These are phyloP conservation scores for Solanum raphanifolium DNA, from an alignment of 257 asterid genomes.

Conservation along the genomic window DNA sequence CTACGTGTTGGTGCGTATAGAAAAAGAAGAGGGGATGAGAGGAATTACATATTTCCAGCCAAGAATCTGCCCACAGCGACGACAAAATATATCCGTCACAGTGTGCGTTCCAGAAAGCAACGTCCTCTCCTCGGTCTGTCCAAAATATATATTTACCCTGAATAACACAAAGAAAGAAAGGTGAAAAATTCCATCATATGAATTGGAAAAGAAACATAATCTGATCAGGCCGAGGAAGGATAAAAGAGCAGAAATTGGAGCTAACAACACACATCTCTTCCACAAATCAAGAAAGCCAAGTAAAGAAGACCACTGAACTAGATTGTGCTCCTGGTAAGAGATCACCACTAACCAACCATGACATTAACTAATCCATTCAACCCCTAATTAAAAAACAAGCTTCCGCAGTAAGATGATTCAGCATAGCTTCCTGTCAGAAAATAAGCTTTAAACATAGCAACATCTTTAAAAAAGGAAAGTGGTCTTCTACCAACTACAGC, in stretches of 20 bases:
- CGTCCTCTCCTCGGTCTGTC: slow-evolving; percentile 64
- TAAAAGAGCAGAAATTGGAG: not conserved
- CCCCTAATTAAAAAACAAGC: not conserved
- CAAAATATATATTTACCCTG: slow-evolving; percentile 53
- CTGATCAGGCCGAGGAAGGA: not conserved
- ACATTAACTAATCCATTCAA: not conserved
- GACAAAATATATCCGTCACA: slow-evolving; percentile 68
- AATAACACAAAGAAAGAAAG: not conserved
- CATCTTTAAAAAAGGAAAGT: not conserved
- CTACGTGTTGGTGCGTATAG: not conserved
- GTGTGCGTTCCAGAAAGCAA: slow-evolving; percentile 76
- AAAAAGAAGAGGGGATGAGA: not conserved
- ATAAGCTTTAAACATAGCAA: not conserved
- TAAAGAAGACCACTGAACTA: not conserved
- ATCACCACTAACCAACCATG: not conserved
- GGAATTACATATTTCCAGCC: slow-evolving; percentile 82
- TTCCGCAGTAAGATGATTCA: not conserved
- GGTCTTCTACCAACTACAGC: not conserved
- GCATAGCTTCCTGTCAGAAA: not conserved
- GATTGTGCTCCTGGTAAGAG: not conserved
- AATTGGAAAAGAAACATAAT: not conserved
- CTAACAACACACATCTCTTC: not conserved
- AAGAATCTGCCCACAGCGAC: slow-evolving; percentile 60
- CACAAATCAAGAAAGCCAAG: not conserved
- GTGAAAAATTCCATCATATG: not conserved